Percentiles rank a stretch among this genome's conserved stretches.
Conservation (phyloP, 192 early-diverging fungal species). For the Gaertneriomyces semiglobifer region DNA sequence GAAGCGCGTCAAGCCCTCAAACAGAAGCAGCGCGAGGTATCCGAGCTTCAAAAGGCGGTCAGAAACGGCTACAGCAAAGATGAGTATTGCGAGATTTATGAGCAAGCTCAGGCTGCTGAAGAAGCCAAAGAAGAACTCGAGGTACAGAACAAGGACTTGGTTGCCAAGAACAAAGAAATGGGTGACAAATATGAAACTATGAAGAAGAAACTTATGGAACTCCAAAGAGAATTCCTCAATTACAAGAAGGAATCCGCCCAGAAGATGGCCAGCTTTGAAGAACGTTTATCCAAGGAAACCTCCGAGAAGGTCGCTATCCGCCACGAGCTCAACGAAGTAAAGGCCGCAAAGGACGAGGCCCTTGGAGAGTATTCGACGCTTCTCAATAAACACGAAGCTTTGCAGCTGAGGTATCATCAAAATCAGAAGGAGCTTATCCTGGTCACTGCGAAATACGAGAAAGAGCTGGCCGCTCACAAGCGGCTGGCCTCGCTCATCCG, state of each 20-base stretch:
- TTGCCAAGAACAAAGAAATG: too few species aligned
- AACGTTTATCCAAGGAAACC: constrained; percentile 2
- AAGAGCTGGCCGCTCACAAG: constrained; percentile 18
- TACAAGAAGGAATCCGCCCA: constrained; percentile 5
- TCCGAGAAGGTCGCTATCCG: background rate
- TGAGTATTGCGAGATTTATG: too few species aligned
- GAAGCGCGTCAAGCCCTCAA: too few species aligned
- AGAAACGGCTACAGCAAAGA: too few species aligned
- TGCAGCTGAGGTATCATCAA: constrained; percentile 19
- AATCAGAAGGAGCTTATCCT: constrained; percentile 10
- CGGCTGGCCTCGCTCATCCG: constrained; percentile 7
- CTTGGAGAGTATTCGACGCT: constrained; percentile 28
- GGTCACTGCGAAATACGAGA: constrained; percentile 11
- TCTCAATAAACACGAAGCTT: constrained; percentile 21
- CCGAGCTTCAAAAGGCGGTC: too few species aligned
- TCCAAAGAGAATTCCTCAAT: too few species aligned
- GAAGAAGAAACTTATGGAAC: too few species aligned
- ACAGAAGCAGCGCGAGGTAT: too few species aligned
- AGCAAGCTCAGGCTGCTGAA: too few species aligned
- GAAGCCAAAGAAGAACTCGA: too few species aligned
- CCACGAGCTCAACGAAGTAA: constrained; percentile 7
- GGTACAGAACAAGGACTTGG: too few species aligned
- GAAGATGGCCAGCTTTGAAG: constrained; percentile 16
- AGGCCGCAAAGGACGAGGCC: constrained; percentile 6
- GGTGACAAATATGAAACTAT: too few species aligned